Percentiles rank a stretch among this genome's conserved stretches.
Evolutionary conservation across 768 basidiomycete genomes (phyloP).

Genomic region (Termitomyces sp.): DNA sequence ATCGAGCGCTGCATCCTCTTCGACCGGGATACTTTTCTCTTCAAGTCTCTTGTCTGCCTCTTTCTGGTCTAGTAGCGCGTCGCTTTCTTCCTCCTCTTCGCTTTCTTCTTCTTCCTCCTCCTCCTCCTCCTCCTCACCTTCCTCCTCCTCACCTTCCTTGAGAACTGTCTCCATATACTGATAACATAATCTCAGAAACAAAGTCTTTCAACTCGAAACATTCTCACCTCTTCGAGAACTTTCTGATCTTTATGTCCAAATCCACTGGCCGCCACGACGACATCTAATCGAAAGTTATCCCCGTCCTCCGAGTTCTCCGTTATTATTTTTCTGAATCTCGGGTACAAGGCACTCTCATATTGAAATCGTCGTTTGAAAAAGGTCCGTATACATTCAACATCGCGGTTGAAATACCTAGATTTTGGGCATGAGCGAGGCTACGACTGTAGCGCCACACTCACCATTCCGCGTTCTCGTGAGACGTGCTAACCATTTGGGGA

Average conservation of each 20-base stretch:
- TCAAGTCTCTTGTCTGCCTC: not conserved
- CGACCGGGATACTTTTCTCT: not conserved
- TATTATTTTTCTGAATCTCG: slow-evolving; percentile 70
- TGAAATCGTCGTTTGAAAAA: slow-evolving; percentile 91
- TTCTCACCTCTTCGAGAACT: slow-evolving; percentile 74
- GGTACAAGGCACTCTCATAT: slow-evolving; percentile 88
- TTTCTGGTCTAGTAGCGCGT: not conserved
- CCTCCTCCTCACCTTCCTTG: slow-evolving; percentile 28
- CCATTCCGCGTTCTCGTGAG: slow-evolving; percentile 97
- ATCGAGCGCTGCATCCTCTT: not conserved
- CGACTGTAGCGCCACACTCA: slow-evolving; percentile 29
- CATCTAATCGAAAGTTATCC: slow-evolving; percentile 74
- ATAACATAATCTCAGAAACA: slow-evolving; percentile 13
- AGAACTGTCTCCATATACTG: slow-evolving; percentile 65
- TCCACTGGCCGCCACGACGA: slow-evolving; percentile 91
- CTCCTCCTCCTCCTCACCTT: slow-evolving; percentile 20
- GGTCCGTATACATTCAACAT: slow-evolving; percentile 91
- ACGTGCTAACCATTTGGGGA: slow-evolving; percentile 98
- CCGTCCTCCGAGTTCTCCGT: slow-evolving; percentile 31
- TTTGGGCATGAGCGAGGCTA: slow-evolving; percentile 5
- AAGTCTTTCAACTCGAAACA: slow-evolving; percentile 12
- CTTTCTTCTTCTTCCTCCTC: slow-evolving; percentile 33
- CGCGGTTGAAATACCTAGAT: slow-evolving; percentile 98
- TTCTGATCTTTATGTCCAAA: slow-evolving; percentile 83
- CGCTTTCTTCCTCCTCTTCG: slow-evolving; percentile 28